A percentile compares a stretch with the other conserved stretches of the same genome.
These are phyloP conservation scores for Trametes sp. DNA, from an alignment of 1,284 basidiomycete species.

Conservation along the genomic window DNA sequence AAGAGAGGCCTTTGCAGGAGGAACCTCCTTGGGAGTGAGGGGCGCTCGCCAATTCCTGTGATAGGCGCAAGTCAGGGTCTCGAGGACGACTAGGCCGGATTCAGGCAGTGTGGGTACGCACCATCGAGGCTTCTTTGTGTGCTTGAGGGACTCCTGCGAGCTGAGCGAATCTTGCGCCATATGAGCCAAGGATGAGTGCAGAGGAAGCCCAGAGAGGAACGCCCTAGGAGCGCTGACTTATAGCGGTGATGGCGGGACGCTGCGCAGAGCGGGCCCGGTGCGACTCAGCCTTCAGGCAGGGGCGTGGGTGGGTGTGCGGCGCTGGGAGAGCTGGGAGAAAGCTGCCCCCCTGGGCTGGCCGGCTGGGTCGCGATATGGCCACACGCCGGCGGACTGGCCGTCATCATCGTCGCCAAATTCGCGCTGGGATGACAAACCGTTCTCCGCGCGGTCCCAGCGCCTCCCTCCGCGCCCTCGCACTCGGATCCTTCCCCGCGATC, in stretches of 20 bases:
- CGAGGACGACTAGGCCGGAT: background rate
- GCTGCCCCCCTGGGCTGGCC: background rate
- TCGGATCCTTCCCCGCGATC: slow-evolving; percentile 10
- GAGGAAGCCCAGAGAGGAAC: background rate
- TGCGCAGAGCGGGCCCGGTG: background rate
- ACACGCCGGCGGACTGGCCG: background rate
- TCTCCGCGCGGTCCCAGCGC: background rate
- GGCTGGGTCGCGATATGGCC: background rate
- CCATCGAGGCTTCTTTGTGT: slow-evolving; percentile 22
- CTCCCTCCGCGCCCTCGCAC: background rate
- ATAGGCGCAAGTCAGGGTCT: background rate
- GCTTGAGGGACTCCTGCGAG: slow-evolving; percentile 20
- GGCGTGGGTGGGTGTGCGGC: background rate
- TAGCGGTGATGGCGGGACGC: background rate
- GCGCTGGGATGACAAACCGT: slow-evolving; percentile 14
- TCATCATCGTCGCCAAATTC: background rate
- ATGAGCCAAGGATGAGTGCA: slow-evolving; percentile 10
- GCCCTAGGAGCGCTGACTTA: background rate
- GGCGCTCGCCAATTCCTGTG: slow-evolving; percentile 31
- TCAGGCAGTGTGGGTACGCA: background rate
- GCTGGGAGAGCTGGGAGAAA: background rate
- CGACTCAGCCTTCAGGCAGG: background rate
- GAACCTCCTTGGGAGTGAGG: slow-evolving; percentile 43
- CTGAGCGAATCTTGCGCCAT: slow-evolving; percentile 25
- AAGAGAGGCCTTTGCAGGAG: slow-evolving; percentile 57